These are phyloP conservation scores for Glycyrrhiza uralensis DNA, from an alignment of 306 rosid genomes.

Conservation along the genomic window DNA sequence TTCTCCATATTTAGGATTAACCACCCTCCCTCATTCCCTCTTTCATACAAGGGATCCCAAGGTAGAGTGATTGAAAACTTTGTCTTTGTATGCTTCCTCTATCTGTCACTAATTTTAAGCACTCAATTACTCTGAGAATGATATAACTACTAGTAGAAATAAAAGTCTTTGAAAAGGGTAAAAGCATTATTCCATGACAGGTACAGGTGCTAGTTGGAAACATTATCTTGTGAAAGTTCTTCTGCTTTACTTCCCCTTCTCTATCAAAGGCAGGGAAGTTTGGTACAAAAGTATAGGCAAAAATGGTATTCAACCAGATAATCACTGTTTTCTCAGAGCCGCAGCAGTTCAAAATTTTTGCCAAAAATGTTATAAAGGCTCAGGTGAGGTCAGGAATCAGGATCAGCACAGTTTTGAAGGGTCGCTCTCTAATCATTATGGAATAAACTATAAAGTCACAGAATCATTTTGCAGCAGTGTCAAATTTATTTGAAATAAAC, in stretches of 20 bases:
- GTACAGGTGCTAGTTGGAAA: conserved; percentile 49
- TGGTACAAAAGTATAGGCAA: conserved; percentile 27
- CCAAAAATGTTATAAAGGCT: conserved; percentile 52
- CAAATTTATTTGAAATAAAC: conserved; percentile 17
- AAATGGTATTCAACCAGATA: conserved; percentile 42
- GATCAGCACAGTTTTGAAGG: conserved; percentile 38
- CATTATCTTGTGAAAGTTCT: conserved; percentile 38
- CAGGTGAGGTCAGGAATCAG: conserved; percentile 38
- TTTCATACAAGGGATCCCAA: conserved; percentile 28
- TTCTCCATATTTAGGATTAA: conserved; percentile 9
- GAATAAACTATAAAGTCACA: conserved; percentile 21
- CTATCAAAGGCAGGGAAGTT: conserved; percentile 22
- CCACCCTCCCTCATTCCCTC: conserved; percentile 2
- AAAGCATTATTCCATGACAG: conserved; percentile 46
- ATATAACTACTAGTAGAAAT: conserved; percentile 30
- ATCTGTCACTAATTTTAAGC: conserved; percentile 22
- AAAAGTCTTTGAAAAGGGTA: conserved; percentile 32
- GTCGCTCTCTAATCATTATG: conserved; percentile 45
- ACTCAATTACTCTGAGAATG: conserved; percentile 32
- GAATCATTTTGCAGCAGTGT: conserved; percentile 25
- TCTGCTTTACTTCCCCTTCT: conserved; percentile 39
- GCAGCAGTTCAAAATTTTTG: conserved; percentile 52
- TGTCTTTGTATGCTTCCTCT: conserved; percentile 30
- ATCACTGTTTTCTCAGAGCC: conserved; percentile 36
- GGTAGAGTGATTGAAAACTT: conserved; percentile 26